Base-by-base conservation (phyloP, 768 basidiomycete species). In the Leucocoprinus sp. region DNA sequence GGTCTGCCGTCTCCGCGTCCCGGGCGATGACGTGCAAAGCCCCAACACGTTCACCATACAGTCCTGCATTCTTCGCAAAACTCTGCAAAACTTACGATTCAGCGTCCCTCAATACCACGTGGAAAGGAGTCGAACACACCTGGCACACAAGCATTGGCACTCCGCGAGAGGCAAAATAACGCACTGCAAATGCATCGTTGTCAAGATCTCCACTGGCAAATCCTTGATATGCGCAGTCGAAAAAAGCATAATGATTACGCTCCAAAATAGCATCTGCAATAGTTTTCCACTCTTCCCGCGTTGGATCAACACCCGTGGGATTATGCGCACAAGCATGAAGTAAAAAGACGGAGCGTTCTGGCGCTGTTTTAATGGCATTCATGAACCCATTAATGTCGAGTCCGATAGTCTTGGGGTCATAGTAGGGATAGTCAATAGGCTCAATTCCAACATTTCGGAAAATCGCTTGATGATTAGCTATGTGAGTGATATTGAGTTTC, bases 181-280 rank as follows among this genome's bases (percentile, higher is more conserved):
- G 71, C 53, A 97, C 87, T 11, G 93, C 90, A 75, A 82, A 85
- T 5, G 92, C 93, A 60, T 99, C 96, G 54, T 79, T 77, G 60
- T 93, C 84, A 57, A 96, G 70, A 61, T 91, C 81, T 1, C 93
- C 93, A 54, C 87, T 91, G 14, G 93, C 93, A 62, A 97, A 98
- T 14, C 93, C 93, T 65, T 96, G 93, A 67, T 98, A 98, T 2
- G 93, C 93, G 60, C 84, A 86, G 67, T 98, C 93, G 61, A 97
- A 91, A 67, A 95, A 93, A 24, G 84, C 83, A 57, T 80, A 95
- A 61, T 93, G 93, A 11, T 75, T 71, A 64, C 82, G 84, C 37
- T 69, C 64, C 23, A 84, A 60, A 60, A 96, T 76, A 43, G 82
- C 65, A 28, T 83, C 73, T 29, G 86, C 85, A 55, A 97, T 75